Evolutionary conservation across 2,329 filamentous ascomycete genomes (phyloP).

Genomic region (Samsoniella hepiali): DNA sequence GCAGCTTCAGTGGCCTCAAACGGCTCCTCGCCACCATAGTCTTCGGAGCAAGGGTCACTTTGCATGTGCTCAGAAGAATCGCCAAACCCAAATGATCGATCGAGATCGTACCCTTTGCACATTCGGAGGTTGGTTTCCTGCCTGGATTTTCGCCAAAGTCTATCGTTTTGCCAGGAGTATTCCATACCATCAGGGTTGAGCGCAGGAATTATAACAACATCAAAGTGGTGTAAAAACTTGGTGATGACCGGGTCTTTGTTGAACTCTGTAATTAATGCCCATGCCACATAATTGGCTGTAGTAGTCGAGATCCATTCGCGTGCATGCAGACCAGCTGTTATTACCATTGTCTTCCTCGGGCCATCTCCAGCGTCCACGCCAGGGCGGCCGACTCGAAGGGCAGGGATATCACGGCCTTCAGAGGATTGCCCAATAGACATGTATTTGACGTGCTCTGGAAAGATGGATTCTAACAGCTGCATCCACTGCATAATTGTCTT

Average conservation of each 20-base stretch:
- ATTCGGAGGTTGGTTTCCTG: conserved; percentile 79
- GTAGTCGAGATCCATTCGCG: conserved; percentile 95
- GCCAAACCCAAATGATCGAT: conserved; percentile 79
- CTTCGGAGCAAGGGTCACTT: conserved; percentile 84
- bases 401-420: conserved; percentile 83
- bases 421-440: conserved; percentile 79
- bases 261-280: conserved; percentile 80
- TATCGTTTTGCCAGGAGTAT: conserved; percentile 88
- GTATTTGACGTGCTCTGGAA: conserved; percentile 72
- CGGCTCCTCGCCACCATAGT: conserved; percentile 76
- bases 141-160: conserved; percentile 91
- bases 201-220: conserved; percentile 84
- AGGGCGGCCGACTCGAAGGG: conserved; percentile 68
- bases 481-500: conserved; percentile 87
- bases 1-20: conserved; percentile 81
- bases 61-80: conserved; percentile 69
- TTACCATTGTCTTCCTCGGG: conserved; percentile 70
- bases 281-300: conserved; percentile 87
- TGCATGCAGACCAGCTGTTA: conserved; percentile 86
- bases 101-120: conserved; percentile 85
- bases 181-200: conserved; percentile 93
- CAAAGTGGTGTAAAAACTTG: conserved; percentile 76
- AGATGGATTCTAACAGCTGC: conserved; percentile 84
- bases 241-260: conserved; percentile 70
- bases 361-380: conserved; percentile 39